Evolutionary conservation across 441 rosid genomes (phyloP), one percentile per base, ranked within the genome.

Genomic region (Erodium moschatum): DNA sequence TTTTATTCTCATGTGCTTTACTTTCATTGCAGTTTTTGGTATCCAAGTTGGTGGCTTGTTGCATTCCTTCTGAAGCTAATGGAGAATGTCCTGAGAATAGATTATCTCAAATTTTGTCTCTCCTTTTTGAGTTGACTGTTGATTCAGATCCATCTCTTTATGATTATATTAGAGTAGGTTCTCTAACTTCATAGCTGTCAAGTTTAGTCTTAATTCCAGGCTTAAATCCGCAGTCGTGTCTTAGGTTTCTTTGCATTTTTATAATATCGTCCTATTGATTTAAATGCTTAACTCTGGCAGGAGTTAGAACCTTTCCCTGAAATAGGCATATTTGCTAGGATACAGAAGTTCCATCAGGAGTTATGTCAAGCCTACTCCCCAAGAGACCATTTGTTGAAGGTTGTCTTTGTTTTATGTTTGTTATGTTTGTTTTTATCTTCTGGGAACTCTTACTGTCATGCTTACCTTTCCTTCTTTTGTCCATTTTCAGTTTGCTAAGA

Each of bases 231-330:
- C 2, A 33, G 15, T 24, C n/a, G 21, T 38, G 40, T 18, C 19
- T 18, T 6, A 13, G 33, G 31, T 7, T 44, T 3, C 7, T 66
- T 42, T 69, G 64, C 31, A 67, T 62, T 64, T 68, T 11, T 29
- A 40, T 65, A 67, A 10, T 61, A 24, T 71, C 58, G 46, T 70
- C 69, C 35, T 68, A 31, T 50, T 33, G 38, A 24, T 44, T 24
- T 73, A 68, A 67, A 67, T 77, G 58, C 42, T 31, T 19, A 33
- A 65, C 48, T 76, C 64, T 71, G 70, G 61, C 82, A 94, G 99
- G 99, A 91, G 70, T 76, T 94, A 77, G 99, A 90, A 77, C 85
- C 95, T 29, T 89, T 94, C 65, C 99, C 99, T 3, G 88, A 90
- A 72, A 77, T 76, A 64, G 88, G 79, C 68, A 75, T 76, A 67